phyloP scores from a whole-genome alignment of 345 rosid species.

The Hibiscus trionum region DNA sequence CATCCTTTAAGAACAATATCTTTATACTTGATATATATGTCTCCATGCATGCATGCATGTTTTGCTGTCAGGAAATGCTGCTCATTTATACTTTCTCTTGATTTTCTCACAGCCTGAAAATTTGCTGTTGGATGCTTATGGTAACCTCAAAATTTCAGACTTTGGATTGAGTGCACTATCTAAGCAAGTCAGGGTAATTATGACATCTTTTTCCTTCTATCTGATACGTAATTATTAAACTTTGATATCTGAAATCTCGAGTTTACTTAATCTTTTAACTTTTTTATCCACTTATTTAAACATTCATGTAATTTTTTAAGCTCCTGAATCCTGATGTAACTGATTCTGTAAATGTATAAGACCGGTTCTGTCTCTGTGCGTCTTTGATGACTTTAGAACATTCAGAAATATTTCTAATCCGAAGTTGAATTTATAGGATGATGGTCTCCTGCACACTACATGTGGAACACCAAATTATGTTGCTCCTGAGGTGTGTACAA shows the following conservation, averaged over 20 bases:
- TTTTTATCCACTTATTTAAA: background rate
- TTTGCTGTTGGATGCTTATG: slow-evolving; percentile 70
- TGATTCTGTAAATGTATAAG: background rate
- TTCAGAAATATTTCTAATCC: slow-evolving; percentile 14
- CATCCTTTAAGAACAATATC: background rate
- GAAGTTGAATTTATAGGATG: slow-evolving; percentile 50
- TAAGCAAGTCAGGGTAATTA: slow-evolving; percentile 86
- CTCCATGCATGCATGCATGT: background rate
- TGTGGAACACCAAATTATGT: slow-evolving; percentile 99
- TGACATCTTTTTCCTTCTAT: background rate
- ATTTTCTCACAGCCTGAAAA: slow-evolving; percentile 71
- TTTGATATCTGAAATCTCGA: background rate
- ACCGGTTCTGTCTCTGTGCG: background rate
- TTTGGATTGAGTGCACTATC: slow-evolving; percentile 97
- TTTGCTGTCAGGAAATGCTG: background rate
- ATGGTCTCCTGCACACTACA: slow-evolving; percentile 90
- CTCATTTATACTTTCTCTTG: slow-evolving; percentile 9
- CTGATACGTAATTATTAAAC: background rate
- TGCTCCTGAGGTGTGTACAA: slow-evolving; percentile 78
- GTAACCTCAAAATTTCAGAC: slow-evolving; percentile 92
- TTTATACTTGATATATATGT: background rate
- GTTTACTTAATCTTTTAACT: background rate
- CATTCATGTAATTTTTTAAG: background rate
- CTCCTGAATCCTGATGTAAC: slow-evolving; percentile 1
- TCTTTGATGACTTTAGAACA: slow-evolving; percentile 3